Evolutionary conservation across 2,329 filamentous ascomycete species (phyloP).

Genomic region (Ceratocystis smalleyi): DNA sequence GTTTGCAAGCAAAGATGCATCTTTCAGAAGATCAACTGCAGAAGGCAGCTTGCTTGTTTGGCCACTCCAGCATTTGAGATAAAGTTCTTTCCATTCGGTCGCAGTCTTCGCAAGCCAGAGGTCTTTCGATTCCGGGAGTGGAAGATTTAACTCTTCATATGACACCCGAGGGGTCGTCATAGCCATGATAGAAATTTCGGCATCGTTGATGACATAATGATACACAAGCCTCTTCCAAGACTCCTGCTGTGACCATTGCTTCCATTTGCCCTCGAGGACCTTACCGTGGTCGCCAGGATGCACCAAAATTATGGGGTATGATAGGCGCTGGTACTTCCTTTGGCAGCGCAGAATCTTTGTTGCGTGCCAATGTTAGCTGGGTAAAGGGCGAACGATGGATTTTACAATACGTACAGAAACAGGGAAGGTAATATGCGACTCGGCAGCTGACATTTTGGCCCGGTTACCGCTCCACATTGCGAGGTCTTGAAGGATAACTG

Average conservation of each 20-base stretch:
- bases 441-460: conserved; percentile 41
- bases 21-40: conserved; percentile 40
- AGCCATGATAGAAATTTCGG: conserved; percentile 51
- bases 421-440: conserved; percentile 33
- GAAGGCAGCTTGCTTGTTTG: conserved; percentile 33
- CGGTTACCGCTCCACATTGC: conserved; percentile 40
- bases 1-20: conserved; percentile 36
- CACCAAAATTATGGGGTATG: conserved; percentile 37
- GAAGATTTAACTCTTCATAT: conserved; percentile 52
- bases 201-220: conserved; percentile 48
- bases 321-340: conserved; percentile 42
- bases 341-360: conserved; percentile 37
- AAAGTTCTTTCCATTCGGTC: conserved; percentile 47
- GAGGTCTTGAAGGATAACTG: conserved; percentile 34
- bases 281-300: conserved; percentile 39
- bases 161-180: conserved; percentile 50
- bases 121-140: conserved; percentile 44
- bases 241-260: conserved; percentile 46
- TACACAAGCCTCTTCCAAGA: conserved; percentile 53
- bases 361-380: conserved; percentile 18
- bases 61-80: conserved; percentile 29
- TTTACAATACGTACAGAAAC: conserved; percentile 26
- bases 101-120: conserved; percentile 53
- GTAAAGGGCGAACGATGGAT: not conserved
- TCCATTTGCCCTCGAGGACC: conserved; percentile 49